Evolutionary conservation across 2,329 filamentous ascomycete species (phyloP).

Genomic region (Talaromyces sp.): DNA sequence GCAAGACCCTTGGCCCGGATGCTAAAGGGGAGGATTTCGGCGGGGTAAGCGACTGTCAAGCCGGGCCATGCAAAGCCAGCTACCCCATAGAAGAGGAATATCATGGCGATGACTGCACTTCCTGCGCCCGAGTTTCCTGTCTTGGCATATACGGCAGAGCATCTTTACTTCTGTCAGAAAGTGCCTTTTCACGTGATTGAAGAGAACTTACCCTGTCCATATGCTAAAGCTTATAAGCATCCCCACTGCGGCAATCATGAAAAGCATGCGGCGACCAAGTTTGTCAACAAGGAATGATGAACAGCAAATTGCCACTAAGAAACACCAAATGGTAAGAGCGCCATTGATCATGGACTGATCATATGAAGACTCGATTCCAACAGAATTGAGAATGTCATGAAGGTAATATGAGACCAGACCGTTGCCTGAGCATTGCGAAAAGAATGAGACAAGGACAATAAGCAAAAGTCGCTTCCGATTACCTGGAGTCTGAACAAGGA

Average conservation of each 20-base stretch:
- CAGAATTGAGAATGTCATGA: conserved; percentile 34
- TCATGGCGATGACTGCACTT: conserved; percentile 15
- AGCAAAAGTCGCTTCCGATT: conserved; percentile 15
- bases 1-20: conserved; percentile 26
- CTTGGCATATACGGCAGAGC: conserved; percentile 15
- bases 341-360: conserved; percentile 27
- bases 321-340: conserved; percentile 16
- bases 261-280: conserved; percentile 11
- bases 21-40: conserved; percentile 34
- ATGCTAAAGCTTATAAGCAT: conserved; percentile 18
- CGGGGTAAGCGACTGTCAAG: conserved; percentile 20
- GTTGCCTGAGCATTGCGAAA: conserved; percentile 19
- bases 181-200: neutral
- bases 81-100: conserved; percentile 29
- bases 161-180: neutral
- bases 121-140: conserved; percentile 16
- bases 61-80: conserved; percentile 29
- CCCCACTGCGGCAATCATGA: conserved; percentile 8
- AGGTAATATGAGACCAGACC: conserved; percentile 34
- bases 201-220: conserved; percentile 16
- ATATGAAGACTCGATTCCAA: conserved; percentile 21
- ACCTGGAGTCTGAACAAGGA: neutral
- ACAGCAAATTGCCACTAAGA: conserved; percentile 32
- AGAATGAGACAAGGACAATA: conserved; percentile 11
- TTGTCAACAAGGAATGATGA: conserved; percentile 14